Evolutionary conservation across 2,329 filamentous ascomycete species (phyloP).

Genomic region (Parafenestella ontariensis): DNA sequence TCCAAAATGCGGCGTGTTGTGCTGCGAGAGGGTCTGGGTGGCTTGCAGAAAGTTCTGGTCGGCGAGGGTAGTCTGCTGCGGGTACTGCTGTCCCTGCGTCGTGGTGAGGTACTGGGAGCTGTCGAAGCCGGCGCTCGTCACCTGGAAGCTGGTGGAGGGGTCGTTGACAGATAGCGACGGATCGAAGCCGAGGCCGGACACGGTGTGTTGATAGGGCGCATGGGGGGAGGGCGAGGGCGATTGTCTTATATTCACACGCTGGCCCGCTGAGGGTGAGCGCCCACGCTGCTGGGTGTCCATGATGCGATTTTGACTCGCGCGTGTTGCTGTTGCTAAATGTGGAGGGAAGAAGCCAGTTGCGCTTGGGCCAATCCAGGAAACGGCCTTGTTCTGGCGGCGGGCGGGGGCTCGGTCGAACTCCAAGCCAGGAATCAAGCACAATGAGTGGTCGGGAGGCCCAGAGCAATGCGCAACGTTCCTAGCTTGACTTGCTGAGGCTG

Average conservation of each 20-base stretch:
- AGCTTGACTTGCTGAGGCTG: slow-evolving; percentile 33
- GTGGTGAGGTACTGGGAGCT: slow-evolving; percentile 53
- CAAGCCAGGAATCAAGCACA: slow-evolving; percentile 13
- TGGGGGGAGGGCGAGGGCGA: slow-evolving; percentile 69
- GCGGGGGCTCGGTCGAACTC: slow-evolving; percentile 12
- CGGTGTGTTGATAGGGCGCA: slow-evolving; percentile 62
- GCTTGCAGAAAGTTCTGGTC: slow-evolving; percentile 54
- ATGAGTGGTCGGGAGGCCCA: slow-evolving; percentile 31
- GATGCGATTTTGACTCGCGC: slow-evolving; percentile 57
- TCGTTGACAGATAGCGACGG: slow-evolving; percentile 46
- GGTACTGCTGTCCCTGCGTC: slow-evolving; percentile 54
- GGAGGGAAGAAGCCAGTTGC: slow-evolving; percentile 19
- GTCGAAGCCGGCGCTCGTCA: slow-evolving; percentile 47
- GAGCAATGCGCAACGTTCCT: slow-evolving; percentile 27
- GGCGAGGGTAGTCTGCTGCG: slow-evolving; percentile 49
- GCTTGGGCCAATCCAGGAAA: slow-evolving; percentile 32
- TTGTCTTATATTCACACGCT: slow-evolving; percentile 70
- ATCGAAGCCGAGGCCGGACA: slow-evolving; percentile 63
- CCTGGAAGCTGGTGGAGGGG: slow-evolving; percentile 36
- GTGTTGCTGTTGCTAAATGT: slow-evolving; percentile 34
- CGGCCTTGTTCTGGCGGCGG: slow-evolving; percentile 4
- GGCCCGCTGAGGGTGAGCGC: slow-evolving; percentile 67
- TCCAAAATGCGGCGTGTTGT: slow-evolving; percentile 59
- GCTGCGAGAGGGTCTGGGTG: slow-evolving; percentile 56
- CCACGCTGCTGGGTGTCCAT: slow-evolving; percentile 58